Evolutionary conservation across 2,329 filamentous ascomycete species (phyloP), one percentile per base, ranked within the genome.

Genomic region (Talaromyces marneffei): DNA sequence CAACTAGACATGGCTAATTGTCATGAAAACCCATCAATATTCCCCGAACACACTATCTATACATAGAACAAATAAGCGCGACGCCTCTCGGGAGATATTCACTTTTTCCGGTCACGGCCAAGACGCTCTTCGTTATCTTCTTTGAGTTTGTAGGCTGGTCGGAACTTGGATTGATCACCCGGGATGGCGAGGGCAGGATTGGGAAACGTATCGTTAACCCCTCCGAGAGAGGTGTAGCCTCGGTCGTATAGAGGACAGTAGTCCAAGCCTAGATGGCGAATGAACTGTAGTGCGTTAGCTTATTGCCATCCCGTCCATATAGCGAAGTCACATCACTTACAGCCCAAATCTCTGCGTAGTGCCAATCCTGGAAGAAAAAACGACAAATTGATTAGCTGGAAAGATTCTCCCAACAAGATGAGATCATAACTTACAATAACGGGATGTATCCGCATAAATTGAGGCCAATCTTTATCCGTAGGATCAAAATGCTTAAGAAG

Each of bases 341-440:
- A 18, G 87, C 85, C 94, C 94, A 97, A 59, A 97, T 93, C 74
- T 97, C 93, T 10, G 86, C 85, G 75, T 97, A 96, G 74, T 94
- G 91, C 94, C 94, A 99, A 76, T 99, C 94, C 57, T 59, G 16
- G 18, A 9, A 10, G 5, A 3, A n/a, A 56, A n/a, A 40, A 20
- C n/a, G n/a, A n/a, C n/a, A n/a, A 40, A 27, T 10, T 29, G 14
- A n/a, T n/a, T n/a, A n/a, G n/a, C n/a, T n/a, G n/a, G n/a, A n/a
- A n/a, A n/a, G n/a, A n/a, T n/a, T n/a, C n/a, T n/a, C n/a, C n/a
- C n/a, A n/a, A n/a, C n/a, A n/a, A n/a, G n/a, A n/a, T n/a, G 12
- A 16, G 39, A 52, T 31, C 35, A 29, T 23, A 4, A 25, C 56
- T 10, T 27, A 62, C 60, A 71, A 99, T 92, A 9, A 99, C 90